Conservation (phyloP, 441 rosid species). For the Hypseocharis bilobata region DNA sequence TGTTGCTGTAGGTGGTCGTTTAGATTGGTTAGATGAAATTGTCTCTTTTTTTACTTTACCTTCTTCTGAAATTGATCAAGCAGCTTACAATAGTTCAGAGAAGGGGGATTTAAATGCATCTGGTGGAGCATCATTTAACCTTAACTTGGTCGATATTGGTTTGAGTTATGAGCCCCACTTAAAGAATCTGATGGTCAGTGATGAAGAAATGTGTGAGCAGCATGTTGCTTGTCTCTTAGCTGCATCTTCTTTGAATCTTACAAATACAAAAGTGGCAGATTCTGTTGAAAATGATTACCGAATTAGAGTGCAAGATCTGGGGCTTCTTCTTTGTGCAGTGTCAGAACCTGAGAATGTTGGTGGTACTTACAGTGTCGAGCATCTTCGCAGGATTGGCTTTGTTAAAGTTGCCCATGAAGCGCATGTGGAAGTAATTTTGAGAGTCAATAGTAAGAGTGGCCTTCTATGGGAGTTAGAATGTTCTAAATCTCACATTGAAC, state of each 20-base stretch:
- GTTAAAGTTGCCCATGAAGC: conserved; percentile 77
- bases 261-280: conserved; percentile 35
- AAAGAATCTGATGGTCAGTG: conserved; percentile 28
- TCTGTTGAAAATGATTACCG: conserved; percentile 41
- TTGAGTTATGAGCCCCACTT: conserved; percentile 78
- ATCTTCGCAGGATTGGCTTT: conserved; percentile 63
- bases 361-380: conserved; percentile 47
- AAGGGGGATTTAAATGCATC: conserved; percentile 33
- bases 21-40: conserved; percentile 81
- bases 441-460: conserved; percentile 47
- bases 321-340: conserved; percentile 62
- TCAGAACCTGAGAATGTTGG: conserved; percentile 39
- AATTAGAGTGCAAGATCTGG: conserved; percentile 71
- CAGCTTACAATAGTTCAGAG: conserved; percentile 27
- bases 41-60: conserved; percentile 60
- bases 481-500: conserved; percentile 49
- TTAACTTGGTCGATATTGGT: conserved; percentile 77
- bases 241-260: conserved; percentile 69
- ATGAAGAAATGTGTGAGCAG: conserved; percentile 23
- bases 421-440: conserved; percentile 53
- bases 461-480: conserved; percentile 77
- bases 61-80: conserved; percentile 31
- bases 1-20: conserved; percentile 81
- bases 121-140: conserved; percentile 47
- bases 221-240: conserved; percentile 72